phyloP scores from a whole-genome alignment of 306 rosid genomes.

The Glycine latifolia region DNA sequence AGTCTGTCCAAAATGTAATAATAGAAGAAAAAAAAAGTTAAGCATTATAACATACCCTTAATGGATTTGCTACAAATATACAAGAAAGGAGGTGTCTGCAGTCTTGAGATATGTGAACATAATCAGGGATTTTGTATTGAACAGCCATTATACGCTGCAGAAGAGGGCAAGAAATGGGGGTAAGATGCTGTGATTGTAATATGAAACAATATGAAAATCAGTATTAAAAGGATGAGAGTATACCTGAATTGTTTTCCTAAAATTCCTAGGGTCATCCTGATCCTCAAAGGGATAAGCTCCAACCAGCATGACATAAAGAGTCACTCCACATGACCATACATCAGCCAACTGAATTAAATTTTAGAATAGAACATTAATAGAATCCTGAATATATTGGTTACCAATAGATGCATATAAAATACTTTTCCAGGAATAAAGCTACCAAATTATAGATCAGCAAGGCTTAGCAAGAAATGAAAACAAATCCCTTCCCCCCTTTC shows the following conservation, averaged over 20 bases:
- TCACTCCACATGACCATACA: slow-evolving; percentile 90
- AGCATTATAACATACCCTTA: slow-evolving; percentile 59
- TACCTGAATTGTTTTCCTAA: slow-evolving; percentile 83
- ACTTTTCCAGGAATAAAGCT: slow-evolving; percentile 20
- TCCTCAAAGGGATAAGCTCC: slow-evolving; percentile 89
- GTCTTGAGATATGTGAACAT: slow-evolving; percentile 80
- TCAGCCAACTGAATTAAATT: slow-evolving; percentile 66
- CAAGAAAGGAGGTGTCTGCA: slow-evolving; percentile 75
- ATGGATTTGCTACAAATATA: slow-evolving; percentile 69
- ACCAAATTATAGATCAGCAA: slow-evolving; percentile 18
- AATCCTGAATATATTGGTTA: slow-evolving; percentile 21
- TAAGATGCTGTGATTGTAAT: slow-evolving; percentile 35
- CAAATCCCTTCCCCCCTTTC: neutral
- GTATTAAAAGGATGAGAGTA: neutral
- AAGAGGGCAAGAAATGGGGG: neutral
- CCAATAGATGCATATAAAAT: slow-evolving; percentile 2
- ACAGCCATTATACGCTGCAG: slow-evolving; percentile 76
- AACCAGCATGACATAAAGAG: slow-evolving; percentile 85
- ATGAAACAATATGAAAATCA: slow-evolving; percentile 17
- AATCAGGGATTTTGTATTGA: slow-evolving; percentile 81
- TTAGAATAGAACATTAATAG: slow-evolving; percentile 27
- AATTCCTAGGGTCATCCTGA: slow-evolving; percentile 78
- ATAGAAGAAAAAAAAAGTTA: neutral
- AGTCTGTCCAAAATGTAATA: slow-evolving; percentile 19
- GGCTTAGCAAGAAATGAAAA: neutral